Base-by-base conservation (phyloP, 495 filamentous ascomycete genomes). In the Amorphotheca resinae region DNA sequence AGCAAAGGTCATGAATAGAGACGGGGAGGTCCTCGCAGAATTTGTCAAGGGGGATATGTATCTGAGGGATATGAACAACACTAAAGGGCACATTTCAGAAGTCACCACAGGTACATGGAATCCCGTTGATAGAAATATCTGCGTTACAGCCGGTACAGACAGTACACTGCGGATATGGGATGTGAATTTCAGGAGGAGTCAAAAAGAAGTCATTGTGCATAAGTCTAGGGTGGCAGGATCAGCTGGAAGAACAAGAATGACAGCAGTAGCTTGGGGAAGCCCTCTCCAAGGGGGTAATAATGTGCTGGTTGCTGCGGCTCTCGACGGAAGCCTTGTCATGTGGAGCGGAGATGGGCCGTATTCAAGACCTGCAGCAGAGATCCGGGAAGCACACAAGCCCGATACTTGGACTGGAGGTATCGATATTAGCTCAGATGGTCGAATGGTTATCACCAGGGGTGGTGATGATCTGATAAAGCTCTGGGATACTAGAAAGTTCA, bases 31-130 rank as follows among this genome's bases (percentile, higher is more conserved):
- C 8, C 43, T 87, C 9, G 77, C 80, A 1, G 87, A 95, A 59
- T 95, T 93, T 49, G 77, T 82, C 41, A 98, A 98, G 63, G 91
- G 91, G 16, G 91, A 98, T 56, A 95, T 95, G 89, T 98, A 98
- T 56, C 63, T 98, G 43, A 74, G 91, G 30, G 93, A 98, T 56
- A 85, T 95, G 74, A 72, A 95, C 58, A 85, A 95, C 57, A 98
- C 91, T 0, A 96, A 95, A 55, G 91, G 91, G 0, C 91, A 98
- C 56, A 75, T 94, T 30, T 84, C 87, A 1, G 91, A 93, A 61
- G 77, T 93, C 22, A 83, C 84, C 18, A 79, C 78, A 16, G 91
- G 84, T 2, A 78, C 77, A 28, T 98, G 91, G 91, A 80, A 82
- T 61, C 91, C 91, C 2, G 79, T 76, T 1, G 77, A 95, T 53